Conservation (phyloP, 1,284 basidiomycete species). For the Cronartium quercuum region DNA sequence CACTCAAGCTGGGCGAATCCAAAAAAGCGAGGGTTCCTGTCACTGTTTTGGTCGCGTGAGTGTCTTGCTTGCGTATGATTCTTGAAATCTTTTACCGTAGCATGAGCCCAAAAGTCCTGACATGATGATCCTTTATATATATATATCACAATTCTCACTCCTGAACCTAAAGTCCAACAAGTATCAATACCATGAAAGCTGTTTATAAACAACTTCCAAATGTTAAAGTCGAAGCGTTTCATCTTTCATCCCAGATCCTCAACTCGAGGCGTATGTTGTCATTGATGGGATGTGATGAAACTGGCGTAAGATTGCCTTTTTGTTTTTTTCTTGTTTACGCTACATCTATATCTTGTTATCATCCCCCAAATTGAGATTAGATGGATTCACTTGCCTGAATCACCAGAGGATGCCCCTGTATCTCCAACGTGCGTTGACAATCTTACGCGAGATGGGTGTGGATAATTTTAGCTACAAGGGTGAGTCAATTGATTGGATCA, state of each 20-base stretch:
- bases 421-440: slow-evolving; percentile 30
- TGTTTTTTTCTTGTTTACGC: neutral
- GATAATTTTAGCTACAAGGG: slow-evolving; percentile 23
- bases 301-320: slow-evolving; percentile 1
- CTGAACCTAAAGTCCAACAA: neutral
- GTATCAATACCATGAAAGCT: slow-evolving; percentile 13
- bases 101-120: too few relatives aligned
- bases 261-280: slow-evolving; percentile 25
- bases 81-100: too few relatives aligned
- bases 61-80: too few relatives aligned
- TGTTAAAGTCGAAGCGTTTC: slow-evolving; percentile 20
- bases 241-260: slow-evolving; percentile 7
- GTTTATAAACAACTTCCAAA: slow-evolving; percentile 12
- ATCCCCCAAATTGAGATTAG: neutral
- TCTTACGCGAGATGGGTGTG: slow-evolving; percentile 26
- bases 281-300: slow-evolving; percentile 30
- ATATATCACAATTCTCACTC: neutral
- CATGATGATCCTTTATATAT: too few relatives aligned
- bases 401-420: slow-evolving; percentile 27
- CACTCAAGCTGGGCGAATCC: neutral
- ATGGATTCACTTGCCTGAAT: neutral
- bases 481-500: neutral
- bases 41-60: slow-evolving; percentile 23
- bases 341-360: neutral
- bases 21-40: slow-evolving; percentile 13